A percentile compares a stretch with the other conserved stretches of the same genome.
Conservation (phyloP, 1,139 yeast species). For the Debaryomycetaceae sp. region DNA sequence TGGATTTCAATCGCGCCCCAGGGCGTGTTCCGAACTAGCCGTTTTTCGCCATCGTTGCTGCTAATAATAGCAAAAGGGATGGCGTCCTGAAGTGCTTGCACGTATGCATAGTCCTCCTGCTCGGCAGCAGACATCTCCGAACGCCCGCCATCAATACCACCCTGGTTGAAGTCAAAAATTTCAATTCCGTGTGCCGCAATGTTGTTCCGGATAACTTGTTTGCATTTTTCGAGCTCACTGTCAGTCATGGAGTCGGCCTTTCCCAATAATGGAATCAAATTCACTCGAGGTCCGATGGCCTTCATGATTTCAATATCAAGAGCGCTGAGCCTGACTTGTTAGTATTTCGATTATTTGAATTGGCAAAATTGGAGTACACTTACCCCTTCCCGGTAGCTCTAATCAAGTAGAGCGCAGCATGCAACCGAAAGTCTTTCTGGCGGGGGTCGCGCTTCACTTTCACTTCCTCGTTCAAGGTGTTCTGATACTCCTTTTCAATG, state of each 20-base stretch:
- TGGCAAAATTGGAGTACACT: constrained; percentile 3
- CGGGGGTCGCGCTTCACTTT: constrained; percentile 47
- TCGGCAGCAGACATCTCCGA: background rate
- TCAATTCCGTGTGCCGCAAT: constrained; percentile 33
- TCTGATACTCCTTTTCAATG: constrained; percentile 46
- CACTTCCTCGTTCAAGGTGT: constrained; percentile 46
- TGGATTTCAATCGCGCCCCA: constrained; percentile 7
- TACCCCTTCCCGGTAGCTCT: constrained; percentile 45
- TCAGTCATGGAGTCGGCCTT: constrained; percentile 48
- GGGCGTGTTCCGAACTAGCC: constrained; percentile 4
- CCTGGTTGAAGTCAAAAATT: constrained; percentile 33
- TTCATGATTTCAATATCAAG: constrained; percentile 41
- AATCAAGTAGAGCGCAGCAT: constrained; percentile 51
- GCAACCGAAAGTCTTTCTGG: constrained; percentile 49
- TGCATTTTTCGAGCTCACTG: constrained; percentile 33
- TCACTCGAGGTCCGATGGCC: constrained; percentile 37
- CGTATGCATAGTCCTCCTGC: constrained; percentile 4
- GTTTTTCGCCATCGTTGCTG: constrained; percentile 3
- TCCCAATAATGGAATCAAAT: constrained; percentile 46
- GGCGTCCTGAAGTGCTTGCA: constrained; percentile 4
- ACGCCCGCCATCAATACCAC: constrained; percentile 1
- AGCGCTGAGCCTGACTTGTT: constrained; percentile 16
- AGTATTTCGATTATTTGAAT: background rate
- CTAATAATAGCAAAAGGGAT: constrained; percentile 8
- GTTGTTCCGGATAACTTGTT: constrained; percentile 31